phyloP scores from a whole-genome alignment of 805 yeast genomes.

The Saccharomycopsis vini region DNA sequence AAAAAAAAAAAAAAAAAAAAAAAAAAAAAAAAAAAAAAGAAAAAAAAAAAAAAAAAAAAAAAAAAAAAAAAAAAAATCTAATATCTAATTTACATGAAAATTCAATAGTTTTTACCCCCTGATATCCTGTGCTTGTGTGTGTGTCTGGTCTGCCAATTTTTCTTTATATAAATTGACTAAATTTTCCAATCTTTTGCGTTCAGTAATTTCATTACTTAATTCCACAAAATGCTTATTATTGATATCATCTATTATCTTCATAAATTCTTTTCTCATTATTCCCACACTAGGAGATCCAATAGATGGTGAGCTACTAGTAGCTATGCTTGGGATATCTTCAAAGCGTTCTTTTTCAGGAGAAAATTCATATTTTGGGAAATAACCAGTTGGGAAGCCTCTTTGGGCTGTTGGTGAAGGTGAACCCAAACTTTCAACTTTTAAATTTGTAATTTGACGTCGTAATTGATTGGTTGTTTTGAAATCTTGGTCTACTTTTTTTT shows the following conservation, averaged over 20 bases:
- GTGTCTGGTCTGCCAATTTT: not conserved
- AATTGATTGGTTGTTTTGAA: slow-evolving; percentile 34
- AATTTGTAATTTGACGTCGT: slow-evolving; percentile 30
- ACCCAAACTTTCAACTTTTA: slow-evolving; percentile 33
- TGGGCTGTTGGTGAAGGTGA: not conserved
- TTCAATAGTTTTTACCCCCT: not conserved
- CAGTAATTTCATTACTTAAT: slow-evolving; percentile 33
- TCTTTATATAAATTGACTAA: slow-evolving; percentile 19
- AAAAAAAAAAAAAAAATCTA: not conserved
- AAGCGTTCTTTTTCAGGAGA: not conserved
- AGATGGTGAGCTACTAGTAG: not conserved
- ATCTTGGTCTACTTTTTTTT: slow-evolving; percentile 21
- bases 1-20: not conserved
- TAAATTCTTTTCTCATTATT: slow-evolving; percentile 20
- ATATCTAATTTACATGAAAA: not conserved
- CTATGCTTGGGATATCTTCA: not conserved
- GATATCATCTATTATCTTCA: slow-evolving; percentile 28
- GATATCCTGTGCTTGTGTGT: not conserved
- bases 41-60: not conserved
- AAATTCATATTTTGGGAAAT: too few species aligned
- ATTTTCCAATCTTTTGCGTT: slow-evolving; percentile 27
- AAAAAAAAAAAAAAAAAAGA: slow-evolving; percentile 1
- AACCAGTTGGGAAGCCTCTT: not conserved
- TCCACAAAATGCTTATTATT: slow-evolving; percentile 40
- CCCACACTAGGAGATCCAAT: slow-evolving; percentile 14